A percentile compares a stretch with the other conserved stretches of the same genome.
These are phyloP conservation scores for Gossypium armourianum DNA, from an alignment of 441 rosid species.

Conservation along the genomic window DNA sequence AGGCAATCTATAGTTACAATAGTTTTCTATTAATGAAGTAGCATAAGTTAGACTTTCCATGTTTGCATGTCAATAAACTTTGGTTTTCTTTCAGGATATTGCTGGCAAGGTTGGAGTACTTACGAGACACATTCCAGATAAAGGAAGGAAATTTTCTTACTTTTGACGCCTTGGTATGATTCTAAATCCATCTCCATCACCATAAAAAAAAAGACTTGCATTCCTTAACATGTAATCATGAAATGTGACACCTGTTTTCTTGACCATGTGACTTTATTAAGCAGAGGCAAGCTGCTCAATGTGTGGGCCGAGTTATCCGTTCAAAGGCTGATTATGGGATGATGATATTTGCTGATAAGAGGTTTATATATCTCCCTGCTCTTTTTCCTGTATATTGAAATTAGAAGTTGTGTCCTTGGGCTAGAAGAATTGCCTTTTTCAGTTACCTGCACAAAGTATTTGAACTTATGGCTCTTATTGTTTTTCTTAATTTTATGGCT, in stretches of 20 bases:
- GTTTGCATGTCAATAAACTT: constrained; percentile 12
- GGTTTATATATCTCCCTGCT: constrained; percentile 27
- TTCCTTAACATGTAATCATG: constrained; percentile 7
- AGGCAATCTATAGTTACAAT: background rate
- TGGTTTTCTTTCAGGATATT: constrained; percentile 45
- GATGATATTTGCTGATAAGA: constrained; percentile 97
- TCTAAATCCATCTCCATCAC: constrained; percentile 8
- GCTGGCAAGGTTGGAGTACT: constrained; percentile 77
- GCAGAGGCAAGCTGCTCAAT: constrained; percentile 98
- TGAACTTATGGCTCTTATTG: background rate
- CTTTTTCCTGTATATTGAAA: background rate
- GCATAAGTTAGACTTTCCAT: background rate
- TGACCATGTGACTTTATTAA: constrained; percentile 11
- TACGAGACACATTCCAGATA: constrained; percentile 85
- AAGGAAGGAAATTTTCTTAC: constrained; percentile 93
- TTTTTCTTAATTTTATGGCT: background rate
- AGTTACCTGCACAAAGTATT: background rate
- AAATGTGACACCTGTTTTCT: constrained; percentile 8
- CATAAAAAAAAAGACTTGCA: background rate
- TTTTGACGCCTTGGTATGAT: constrained; percentile 83
- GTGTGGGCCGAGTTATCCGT: constrained; percentile 88
- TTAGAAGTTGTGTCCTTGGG: background rate
- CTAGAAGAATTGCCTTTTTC: background rate
- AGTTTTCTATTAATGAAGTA: background rate
- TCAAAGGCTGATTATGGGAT: constrained; percentile 97